Base-by-base conservation (phyloP, 768 basidiomycete species). In the Obba rivulosa region DNA sequence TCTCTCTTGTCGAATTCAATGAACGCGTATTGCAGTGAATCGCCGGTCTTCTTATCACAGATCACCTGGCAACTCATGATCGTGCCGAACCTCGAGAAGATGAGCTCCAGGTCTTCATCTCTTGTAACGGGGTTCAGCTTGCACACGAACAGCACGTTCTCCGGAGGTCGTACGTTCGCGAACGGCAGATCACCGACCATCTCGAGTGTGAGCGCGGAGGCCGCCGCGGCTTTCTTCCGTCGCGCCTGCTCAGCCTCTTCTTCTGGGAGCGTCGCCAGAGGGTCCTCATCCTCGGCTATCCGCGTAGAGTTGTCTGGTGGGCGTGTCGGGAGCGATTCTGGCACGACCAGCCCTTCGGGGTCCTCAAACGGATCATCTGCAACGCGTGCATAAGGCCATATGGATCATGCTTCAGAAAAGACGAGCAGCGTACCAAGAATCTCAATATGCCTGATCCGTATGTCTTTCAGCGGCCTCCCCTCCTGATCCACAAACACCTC, bases 181-280 rank as follows among this genome's bases (percentile, higher is more conserved):
- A 99, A 98, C 1, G 96, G 96, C 45, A 98, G 72, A 67, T 99
- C 96, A 25, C 96, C 96, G 48, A 99, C 95, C 96, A 99, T 99
- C 67, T 99, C 96, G 43, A 99, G 79, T 3, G 96, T 98, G 34
- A 99, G 72, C 0, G 96, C 96, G 39, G 93, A 92, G 0, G 95
- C 92, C 1, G 81, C 81, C 0, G 96, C 95, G 0, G 93, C 92
- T 45, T 87, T 85, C 67, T 86, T 80, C n/a, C 93, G 82, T 20
- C 87, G 80, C 37, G 81, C 72, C 2, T 74, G 77, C 56, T 94
- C 95, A 41, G 83, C 83, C 51, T 94, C 88, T 52, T 92, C 92
- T 54, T 91, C 90, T 1, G 91, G 87, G 10, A 92, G 64, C 24
- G 85, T 83, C 22, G 81, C 80, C 10, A 92, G 71, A 0, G 89